Base-by-base conservation (phyloP, 495 filamentous ascomycete genomes). In the Diplogelasinospora grovesii region DNA sequence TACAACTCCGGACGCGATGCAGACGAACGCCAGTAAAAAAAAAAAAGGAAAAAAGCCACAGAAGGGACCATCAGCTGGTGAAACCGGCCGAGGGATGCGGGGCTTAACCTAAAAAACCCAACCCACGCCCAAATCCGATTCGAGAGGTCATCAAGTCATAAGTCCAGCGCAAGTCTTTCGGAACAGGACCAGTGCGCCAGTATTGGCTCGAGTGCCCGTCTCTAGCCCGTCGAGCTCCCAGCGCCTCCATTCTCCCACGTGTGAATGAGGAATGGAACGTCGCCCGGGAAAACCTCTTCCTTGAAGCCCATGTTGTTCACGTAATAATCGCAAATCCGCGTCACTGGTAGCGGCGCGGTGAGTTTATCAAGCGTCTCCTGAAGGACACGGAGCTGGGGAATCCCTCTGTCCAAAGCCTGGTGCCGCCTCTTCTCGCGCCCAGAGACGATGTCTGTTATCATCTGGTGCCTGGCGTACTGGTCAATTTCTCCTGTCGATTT, bases 371-470 rank as follows among this genome's bases (percentile, higher is more conserved):
- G 35, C 1, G 45, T 33, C 8, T 53, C 40, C 21, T 57, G 54
- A 20, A 46, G 41, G 18, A 20, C 0, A 5, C 36, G 35, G 8
- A 54, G 42, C 16, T 56, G 54, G 0, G 56, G 34, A 16, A 53
- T 49, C 8, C 56, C 39, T 20, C 53, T 60, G 8, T 65, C 59
- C 13, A 71, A 43, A 4, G 54, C 52, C 8, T 54, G 59, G 36
- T 53, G 36, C n/a, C 69, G 65, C 36, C 68, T 50, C 10, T 50
- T 46, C 46, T 86, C 82, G 22, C 82, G 72, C 55, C 83, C 80
- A 3, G 64, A 66, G 14, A 85, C 65, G 22, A 83, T 72, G 11
- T 57, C 61, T 3, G 50, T 63, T 46, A 79, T 70, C 11, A 74
- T 61, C 19, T 61, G 52, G 18, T 69, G 59, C 47, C 66, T 43